A percentile compares a stretch with the other conserved stretches of the same genome.
These are phyloP conservation scores for Venturia effusa DNA, from an alignment of 2,329 filamentous ascomycete species.

Conservation along the genomic window DNA sequence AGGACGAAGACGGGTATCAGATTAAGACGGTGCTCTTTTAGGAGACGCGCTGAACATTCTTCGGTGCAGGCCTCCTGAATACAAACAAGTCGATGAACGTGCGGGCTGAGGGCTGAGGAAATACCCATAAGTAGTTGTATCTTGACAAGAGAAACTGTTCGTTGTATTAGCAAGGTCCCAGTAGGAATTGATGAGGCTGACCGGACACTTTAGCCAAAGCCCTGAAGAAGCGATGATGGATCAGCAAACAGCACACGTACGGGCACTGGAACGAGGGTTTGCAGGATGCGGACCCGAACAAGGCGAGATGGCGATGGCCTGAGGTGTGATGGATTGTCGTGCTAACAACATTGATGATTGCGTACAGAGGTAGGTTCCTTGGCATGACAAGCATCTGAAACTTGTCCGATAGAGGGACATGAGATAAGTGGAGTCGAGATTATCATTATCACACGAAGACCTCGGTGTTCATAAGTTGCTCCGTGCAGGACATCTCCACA, in stretches of 20 bases:
- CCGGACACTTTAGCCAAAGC: neutral
- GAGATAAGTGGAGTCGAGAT: too few relatives aligned
- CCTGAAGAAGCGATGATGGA: too few relatives aligned
- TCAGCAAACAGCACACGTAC: neutral
- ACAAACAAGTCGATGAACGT: neutral
- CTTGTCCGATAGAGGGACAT: too few relatives aligned
- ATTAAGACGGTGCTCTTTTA: neutral
- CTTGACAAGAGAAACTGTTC: neutral
- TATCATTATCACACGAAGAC: too few relatives aligned
- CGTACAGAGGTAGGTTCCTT: too few relatives aligned
- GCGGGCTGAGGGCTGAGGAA: neutral
- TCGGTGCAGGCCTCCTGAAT: slow-evolving; percentile 1
- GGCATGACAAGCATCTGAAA: too few relatives aligned
- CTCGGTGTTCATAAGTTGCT: too few relatives aligned
- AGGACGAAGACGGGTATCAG: neutral
- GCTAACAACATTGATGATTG: too few relatives aligned
- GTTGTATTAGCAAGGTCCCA: neutral
- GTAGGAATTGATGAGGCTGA: neutral
- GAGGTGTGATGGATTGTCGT: too few relatives aligned
- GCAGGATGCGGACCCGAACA: too few relatives aligned
- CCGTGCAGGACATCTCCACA: too few relatives aligned
- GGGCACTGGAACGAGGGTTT: neutral
- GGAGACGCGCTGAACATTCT: neutral
- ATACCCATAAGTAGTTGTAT: neutral
- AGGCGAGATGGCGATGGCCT: too few relatives aligned